phyloP scores from a whole-genome alignment of 352 stramenopile genomes.

The Elongisporangium anandrum region DNA sequence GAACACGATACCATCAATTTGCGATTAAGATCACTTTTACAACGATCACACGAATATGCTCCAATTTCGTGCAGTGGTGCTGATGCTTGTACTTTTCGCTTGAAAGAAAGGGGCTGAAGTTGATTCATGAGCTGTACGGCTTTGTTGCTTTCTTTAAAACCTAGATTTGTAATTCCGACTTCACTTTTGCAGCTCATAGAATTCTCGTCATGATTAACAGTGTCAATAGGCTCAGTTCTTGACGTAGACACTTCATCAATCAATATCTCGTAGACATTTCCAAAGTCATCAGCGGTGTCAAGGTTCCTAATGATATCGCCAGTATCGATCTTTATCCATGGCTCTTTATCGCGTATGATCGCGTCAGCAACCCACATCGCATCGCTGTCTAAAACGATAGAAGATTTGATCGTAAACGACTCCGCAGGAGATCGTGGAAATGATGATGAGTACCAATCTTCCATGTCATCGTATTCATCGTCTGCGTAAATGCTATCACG shows the following conservation, averaged over 20 bases:
- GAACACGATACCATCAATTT: conserved; percentile 55
- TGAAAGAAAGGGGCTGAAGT: neutral
- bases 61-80: neutral
- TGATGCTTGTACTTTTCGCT: neutral
- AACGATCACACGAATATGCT: conserved; percentile 25
- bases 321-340: neutral
- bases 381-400: neutral
- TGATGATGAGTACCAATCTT: neutral
- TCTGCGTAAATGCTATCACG: neutral
- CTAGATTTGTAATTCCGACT: too few species aligned
- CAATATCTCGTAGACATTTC: neutral
- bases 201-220: neutral
- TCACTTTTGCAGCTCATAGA: neutral
- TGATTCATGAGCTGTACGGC: neutral
- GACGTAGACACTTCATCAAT: neutral
- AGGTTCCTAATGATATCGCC: neutral
- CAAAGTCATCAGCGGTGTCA: neutral
- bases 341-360: neutral
- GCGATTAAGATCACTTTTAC: conserved; percentile 61
- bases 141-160: neutral
- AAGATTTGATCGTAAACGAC: neutral
- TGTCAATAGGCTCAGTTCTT: neutral
- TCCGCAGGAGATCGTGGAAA: neutral
- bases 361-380: neutral
- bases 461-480: conserved; percentile 4